Percentiles rank a stretch among this genome's conserved stretches.
phyloP scores from a whole-genome alignment of 805 yeast species.

The Dipodascus albidus region DNA sequence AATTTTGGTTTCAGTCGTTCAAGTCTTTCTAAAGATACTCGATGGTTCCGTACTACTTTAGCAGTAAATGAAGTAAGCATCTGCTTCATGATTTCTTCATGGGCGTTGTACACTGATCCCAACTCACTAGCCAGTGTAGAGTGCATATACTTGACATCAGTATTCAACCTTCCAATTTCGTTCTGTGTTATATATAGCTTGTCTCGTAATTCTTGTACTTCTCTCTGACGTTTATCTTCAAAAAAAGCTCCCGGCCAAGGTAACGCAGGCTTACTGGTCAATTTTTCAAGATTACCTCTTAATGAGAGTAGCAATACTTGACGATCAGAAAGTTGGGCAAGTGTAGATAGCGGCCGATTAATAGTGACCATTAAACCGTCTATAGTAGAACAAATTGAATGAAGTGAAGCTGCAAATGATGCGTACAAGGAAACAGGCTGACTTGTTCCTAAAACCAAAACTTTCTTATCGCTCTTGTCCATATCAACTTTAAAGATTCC shows the following conservation, averaged over 20 bases:
- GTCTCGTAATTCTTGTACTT: conserved; percentile 20
- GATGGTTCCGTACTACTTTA: conserved; percentile 12
- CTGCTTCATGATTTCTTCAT: conserved; percentile 22
- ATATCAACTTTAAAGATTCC: background rate
- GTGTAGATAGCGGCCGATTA: conserved; percentile 18
- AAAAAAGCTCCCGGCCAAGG: conserved; percentile 24
- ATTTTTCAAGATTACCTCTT: conserved; percentile 15
- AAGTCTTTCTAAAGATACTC: conserved; percentile 14
- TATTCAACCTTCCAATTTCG: conserved; percentile 21
- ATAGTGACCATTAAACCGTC: conserved; percentile 19
- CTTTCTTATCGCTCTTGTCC: background rate
- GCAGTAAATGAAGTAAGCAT: conserved; percentile 14
- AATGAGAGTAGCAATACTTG: conserved; percentile 13
- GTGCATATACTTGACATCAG: conserved; percentile 25
- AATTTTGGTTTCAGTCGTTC: conserved; percentile 5
- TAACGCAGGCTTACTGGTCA: conserved; percentile 13
- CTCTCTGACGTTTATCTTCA: conserved; percentile 25
- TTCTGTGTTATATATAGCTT: conserved; percentile 19
- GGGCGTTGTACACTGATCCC: conserved; percentile 26
- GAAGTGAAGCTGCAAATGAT: conserved; percentile 1
- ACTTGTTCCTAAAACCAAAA: background rate
- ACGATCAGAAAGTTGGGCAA: conserved; percentile 17
- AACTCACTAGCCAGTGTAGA: conserved; percentile 28
- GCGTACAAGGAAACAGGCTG: background rate
- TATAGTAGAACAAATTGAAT: conserved; percentile 6